Base-by-base conservation (phyloP, 2,329 filamentous ascomycete species). In the Bretziella fagacearum region DNA sequence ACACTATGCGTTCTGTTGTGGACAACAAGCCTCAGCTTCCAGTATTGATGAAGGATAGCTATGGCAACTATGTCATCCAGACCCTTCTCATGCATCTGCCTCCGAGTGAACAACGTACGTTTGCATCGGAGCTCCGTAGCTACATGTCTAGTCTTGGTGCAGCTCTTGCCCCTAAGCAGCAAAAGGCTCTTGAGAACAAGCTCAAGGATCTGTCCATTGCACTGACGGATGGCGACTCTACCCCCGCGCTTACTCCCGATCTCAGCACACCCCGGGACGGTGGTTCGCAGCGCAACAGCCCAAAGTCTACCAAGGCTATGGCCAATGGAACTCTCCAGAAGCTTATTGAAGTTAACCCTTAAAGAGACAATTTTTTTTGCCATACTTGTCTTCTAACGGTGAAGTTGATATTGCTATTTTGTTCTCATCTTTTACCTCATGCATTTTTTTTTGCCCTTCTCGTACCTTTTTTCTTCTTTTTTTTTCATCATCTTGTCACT, bases 61-160 rank as follows among this genome's bases (percentile, higher is more conserved):
- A 80, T 60, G 91, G 84, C 51, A 98, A 98, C 61, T 98, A 96
- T 59, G 89, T 96, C 4, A 81, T 96, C 52, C 89, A 95, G 65
- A 93, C 87, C 65, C 70, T 95, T 4, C 67, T 93, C 27, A 68
- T 65, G 6, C 65, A 73, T 53, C 66, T 85, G 3, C 66, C 77
- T 33, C 77, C 72, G 2, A 60, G 62, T 0, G 79, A 84, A 53
- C 68, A 69, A 13, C 67, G 71, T 25, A 59, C 64, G 3, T 71
- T 87, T 48, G 65, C 78, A 4, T 71, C 77, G 44, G 69, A 78
- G 48, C 73, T 85, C 61, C 72, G 71, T 55, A 70, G 74, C 1
- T 69, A 79, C 51, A 69, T 84, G 44, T 63, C 66, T 27, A 63
- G 65, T 27, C 60, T 84, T 26, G 82, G 79, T 62, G 79, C 74